Conservation (phyloP, 2,329 filamentous ascomycete species). For the Didymella sp. region DNA sequence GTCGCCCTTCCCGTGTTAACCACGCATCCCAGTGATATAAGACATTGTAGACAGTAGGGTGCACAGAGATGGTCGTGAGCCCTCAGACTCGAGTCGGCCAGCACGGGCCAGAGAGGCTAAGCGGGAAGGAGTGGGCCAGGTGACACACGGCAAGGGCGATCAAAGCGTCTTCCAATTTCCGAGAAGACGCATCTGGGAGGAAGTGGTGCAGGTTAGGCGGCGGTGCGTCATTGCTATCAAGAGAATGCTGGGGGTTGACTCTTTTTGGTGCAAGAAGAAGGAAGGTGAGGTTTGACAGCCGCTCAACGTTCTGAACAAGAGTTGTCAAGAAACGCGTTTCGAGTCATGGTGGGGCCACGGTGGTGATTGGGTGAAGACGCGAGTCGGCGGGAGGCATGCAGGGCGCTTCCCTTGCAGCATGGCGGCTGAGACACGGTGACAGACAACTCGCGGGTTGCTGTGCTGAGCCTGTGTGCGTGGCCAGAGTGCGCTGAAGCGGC, state of each 20-base stretch:
- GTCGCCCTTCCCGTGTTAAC: conserved; percentile 11
- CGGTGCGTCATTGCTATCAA: conserved; percentile 3
- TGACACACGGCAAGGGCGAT: conserved; percentile 32
- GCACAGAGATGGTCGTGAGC: conserved; percentile 8
- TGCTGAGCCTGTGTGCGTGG: conserved; percentile 7
- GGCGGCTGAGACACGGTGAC: conserved; percentile 27
- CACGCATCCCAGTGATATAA: conserved; percentile 21
- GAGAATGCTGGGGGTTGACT: background rate
- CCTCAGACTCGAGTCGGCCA: background rate
- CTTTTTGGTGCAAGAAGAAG: background rate
- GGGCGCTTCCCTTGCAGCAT: conserved; percentile 28
- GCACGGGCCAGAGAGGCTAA: conserved; percentile 8
- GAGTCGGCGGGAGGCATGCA: conserved; percentile 26
- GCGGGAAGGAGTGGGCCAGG: conserved; percentile 21
- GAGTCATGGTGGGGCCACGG: conserved; percentile 15
- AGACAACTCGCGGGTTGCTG: conserved; percentile 13
- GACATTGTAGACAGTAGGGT: conserved; percentile 7
- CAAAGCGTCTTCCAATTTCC: conserved; percentile 41
- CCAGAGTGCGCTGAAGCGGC: background rate
- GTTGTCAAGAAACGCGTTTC: conserved; percentile 2
- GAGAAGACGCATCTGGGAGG: conserved; percentile 21
- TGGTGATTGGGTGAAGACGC: conserved; percentile 21
- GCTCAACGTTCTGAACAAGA: background rate
- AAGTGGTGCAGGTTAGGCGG: background rate
- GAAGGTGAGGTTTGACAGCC: background rate